A percentile compares a stretch with the other conserved stretches of the same genome.
These are phyloP conservation scores for Zelonia costaricensis DNA, from an alignment of 208 protist species.

Conservation along the genomic window DNA sequence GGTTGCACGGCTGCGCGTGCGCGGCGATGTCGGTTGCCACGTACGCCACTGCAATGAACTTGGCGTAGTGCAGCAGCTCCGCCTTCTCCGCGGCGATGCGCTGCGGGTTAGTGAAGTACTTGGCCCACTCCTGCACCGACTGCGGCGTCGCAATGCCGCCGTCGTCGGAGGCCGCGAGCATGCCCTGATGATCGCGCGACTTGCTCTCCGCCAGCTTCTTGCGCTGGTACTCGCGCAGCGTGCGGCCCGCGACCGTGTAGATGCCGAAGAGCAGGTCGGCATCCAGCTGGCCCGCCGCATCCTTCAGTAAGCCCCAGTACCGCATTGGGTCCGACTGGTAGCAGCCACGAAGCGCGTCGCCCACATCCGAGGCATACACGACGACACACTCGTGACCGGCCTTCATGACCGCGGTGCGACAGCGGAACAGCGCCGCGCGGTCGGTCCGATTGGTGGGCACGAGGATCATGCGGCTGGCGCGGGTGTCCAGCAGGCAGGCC, in stretches of 20 bases:
- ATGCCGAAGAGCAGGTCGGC: constrained; percentile 67
- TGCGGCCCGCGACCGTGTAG: constrained; percentile 53
- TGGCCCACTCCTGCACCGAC: constrained; percentile 60
- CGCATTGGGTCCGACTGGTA: constrained; percentile 72
- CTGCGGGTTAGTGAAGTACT: constrained; percentile 35
- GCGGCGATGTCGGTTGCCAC: constrained; percentile 62
- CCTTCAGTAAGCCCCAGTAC: constrained; percentile 69
- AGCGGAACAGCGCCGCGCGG: constrained; percentile 73
- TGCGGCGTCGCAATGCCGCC: constrained; percentile 24
- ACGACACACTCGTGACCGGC: constrained; percentile 50
- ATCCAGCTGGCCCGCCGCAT: constrained; percentile 41
- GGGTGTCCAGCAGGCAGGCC: constrained; percentile 61
- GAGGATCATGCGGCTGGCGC: constrained; percentile 65
- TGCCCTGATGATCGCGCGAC: constrained; percentile 4
- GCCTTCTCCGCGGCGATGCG: constrained; percentile 49
- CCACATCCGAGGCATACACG: constrained; percentile 72
- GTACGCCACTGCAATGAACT: constrained; percentile 70
- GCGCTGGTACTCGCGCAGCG: constrained; percentile 43
- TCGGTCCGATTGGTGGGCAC: constrained; percentile 87
- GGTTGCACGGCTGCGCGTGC: constrained; percentile 62
- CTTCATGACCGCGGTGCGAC: constrained; percentile 72
- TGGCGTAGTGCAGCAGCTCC: constrained; percentile 51
- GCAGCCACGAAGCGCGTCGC: constrained; percentile 51
- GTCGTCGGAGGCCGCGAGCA: constrained; percentile 5
- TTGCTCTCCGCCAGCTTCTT: constrained; percentile 28